These are phyloP conservation scores for Secale cereale DNA, from an alignment of 176 grass and related monocot species.

Conservation along the genomic window DNA sequence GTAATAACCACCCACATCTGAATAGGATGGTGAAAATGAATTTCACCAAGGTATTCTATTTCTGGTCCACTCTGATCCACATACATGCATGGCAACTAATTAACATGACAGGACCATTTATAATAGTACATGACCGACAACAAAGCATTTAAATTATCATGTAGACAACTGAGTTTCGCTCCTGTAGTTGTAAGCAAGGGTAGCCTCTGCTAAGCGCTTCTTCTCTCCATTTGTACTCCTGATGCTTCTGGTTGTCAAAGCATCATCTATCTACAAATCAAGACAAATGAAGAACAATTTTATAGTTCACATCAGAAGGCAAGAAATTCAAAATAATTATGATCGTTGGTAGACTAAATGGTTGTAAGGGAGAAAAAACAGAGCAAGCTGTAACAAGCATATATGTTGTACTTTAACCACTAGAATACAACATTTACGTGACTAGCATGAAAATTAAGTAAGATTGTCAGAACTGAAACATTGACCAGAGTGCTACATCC, in stretches of 20 bases:
- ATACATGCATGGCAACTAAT: no score
- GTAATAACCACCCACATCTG: no score
- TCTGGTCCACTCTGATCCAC: no score
- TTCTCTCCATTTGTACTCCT: conserved; percentile 82
- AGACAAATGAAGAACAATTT: background rate
- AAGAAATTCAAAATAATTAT: background rate
- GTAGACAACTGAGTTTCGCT: conserved; percentile 53
- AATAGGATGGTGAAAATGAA: no score
- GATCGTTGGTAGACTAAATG: background rate
- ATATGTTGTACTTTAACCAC: background rate
- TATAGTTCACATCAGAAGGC: background rate
- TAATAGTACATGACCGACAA: no score
- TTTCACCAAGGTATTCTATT: no score
- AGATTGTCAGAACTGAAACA: background rate
- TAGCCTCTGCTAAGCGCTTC: conserved; percentile 75
- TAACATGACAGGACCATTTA: no score
- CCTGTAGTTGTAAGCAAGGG: conserved; percentile 94
- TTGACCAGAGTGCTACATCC: background rate
- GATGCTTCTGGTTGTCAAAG: conserved; percentile 89
- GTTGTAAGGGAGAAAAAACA: background rate
- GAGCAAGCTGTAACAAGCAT: background rate
- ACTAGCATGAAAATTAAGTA: background rate
- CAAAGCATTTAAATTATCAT: no score
- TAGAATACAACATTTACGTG: background rate
- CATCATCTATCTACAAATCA: conserved; percentile 79